Percentiles rank a stretch among this genome's conserved stretches.
Conservation (phyloP, 805 yeast species). For the Kodamaea jinghongensis region DNA sequence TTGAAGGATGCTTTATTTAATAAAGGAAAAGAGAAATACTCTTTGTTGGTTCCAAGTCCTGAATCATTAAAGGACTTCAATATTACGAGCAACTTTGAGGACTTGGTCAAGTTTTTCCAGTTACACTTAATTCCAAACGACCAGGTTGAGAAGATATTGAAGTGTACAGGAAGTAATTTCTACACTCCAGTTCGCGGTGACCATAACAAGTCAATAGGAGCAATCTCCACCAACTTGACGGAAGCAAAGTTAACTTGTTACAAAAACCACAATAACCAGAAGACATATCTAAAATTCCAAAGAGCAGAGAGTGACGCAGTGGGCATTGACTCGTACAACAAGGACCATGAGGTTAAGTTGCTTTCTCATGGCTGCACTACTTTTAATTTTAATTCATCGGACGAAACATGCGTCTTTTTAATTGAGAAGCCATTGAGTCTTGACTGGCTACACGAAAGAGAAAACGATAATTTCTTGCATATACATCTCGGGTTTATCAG, state of each 20-base stretch:
- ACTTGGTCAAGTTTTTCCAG: slow-evolving; percentile 53
- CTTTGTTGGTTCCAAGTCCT: slow-evolving; percentile 72
- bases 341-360: slow-evolving; percentile 55
- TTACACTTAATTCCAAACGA: slow-evolving; percentile 68
- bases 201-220: slow-evolving; percentile 25
- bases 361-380: slow-evolving; percentile 59
- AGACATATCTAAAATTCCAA: slow-evolving; percentile 35
- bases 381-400: slow-evolving; percentile 21
- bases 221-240: slow-evolving; percentile 41
- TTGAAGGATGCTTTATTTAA: slow-evolving; percentile 41
- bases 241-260: slow-evolving; percentile 39
- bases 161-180: slow-evolving; percentile 40
- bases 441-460: slow-evolving; percentile 52
- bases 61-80: slow-evolving; percentile 53
- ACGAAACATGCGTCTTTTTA: slow-evolving; percentile 54
- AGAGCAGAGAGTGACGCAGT: neutral
- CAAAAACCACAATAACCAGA: slow-evolving; percentile 22
- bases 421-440: slow-evolving; percentile 68
- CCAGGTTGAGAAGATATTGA: slow-evolving; percentile 44
- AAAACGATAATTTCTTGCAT: slow-evolving; percentile 45
- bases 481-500: slow-evolving; percentile 67
- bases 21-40: slow-evolving; percentile 25
- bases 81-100: slow-evolving; percentile 40
- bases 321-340: slow-evolving; percentile 38
- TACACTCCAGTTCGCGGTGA: slow-evolving; percentile 22